Evolutionary conservation across 139 green algal genomes (phyloP).

Genomic region (Chlorella sp.): DNA sequence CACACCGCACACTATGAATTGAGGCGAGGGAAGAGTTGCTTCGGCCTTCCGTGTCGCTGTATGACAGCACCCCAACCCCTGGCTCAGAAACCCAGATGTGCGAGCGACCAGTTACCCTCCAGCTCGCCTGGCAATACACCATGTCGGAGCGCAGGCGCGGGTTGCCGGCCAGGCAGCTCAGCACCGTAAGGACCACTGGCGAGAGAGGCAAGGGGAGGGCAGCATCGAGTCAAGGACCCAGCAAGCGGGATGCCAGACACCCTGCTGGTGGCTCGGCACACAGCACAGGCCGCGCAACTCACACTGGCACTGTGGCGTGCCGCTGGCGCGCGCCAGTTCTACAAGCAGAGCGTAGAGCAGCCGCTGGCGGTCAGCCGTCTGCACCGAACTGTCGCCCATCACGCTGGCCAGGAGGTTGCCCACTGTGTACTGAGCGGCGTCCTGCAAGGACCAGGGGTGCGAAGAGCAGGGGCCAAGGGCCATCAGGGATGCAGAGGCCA

Average conservation of each 20-base stretch:
- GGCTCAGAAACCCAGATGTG: too few species aligned
- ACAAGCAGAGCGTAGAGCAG: slow-evolving; percentile 15
- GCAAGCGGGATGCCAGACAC: not conserved
- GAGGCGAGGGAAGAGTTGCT: too few species aligned
- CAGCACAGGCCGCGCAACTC: too few species aligned
- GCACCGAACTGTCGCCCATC: not conserved
- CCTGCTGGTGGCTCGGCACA: not conserved
- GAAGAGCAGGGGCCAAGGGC: too few species aligned
- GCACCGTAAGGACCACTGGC: slow-evolving; percentile 40
- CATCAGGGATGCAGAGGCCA: too few species aligned
- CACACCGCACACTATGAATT: too few species aligned
- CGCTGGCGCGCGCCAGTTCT: not conserved
- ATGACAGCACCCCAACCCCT: too few species aligned
- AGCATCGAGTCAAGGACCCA: too few species aligned
- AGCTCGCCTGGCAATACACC: not conserved
- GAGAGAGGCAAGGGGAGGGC: too few species aligned
- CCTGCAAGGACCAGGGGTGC: too few species aligned
- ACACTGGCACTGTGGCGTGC: slow-evolving; percentile 32
- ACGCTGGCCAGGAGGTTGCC: slow-evolving; percentile 23
- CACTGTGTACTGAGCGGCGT: slow-evolving; percentile 40
- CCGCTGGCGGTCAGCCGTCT: not conserved
- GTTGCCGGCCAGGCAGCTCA: slow-evolving; percentile 38
- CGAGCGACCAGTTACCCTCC: too few species aligned
- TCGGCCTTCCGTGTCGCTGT: too few species aligned
- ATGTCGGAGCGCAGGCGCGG: slow-evolving; percentile 2